phyloP scores from a whole-genome alignment of 2,329 filamentous ascomycete genomes.

The Neoscytalidium dimidiatum region DNA sequence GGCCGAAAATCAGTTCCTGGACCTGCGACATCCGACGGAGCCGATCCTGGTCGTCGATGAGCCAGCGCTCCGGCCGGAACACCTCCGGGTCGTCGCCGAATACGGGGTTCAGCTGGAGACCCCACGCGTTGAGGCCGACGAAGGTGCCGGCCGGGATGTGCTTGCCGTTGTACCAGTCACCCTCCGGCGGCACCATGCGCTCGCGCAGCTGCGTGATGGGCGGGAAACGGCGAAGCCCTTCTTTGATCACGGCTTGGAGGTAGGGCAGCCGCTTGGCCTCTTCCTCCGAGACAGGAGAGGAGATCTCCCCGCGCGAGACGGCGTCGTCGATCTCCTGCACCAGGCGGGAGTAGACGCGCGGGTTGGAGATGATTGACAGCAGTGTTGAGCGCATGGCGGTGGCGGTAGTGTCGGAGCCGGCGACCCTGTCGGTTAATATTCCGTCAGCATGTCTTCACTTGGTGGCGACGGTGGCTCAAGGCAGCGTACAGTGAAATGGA shows the following conservation, averaged over 20 bases:
- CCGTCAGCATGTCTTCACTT: neutral
- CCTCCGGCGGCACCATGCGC: constrained; percentile 32
- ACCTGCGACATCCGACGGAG: constrained; percentile 33
- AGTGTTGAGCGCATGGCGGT: constrained; percentile 56
- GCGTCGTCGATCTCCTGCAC: constrained; percentile 49
- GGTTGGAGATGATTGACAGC: constrained; percentile 54
- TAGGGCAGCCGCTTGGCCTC: constrained; percentile 45
- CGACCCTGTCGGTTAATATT: neutral
- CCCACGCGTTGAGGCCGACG: constrained; percentile 43
- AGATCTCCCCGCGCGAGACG: constrained; percentile 40
- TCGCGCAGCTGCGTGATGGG: constrained; percentile 36
- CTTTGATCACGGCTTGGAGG: constrained; percentile 49
- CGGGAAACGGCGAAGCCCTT: constrained; percentile 49
- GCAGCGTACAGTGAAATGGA: constrained; percentile 49
- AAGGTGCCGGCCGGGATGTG: constrained; percentile 39
- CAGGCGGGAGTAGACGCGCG: constrained; percentile 48
- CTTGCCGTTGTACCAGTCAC: constrained; percentile 35
- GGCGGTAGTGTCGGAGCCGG: constrained; percentile 60
- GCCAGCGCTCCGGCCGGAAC: constrained; percentile 42
- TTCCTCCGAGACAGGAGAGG: constrained; percentile 44
- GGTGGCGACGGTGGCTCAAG: neutral
- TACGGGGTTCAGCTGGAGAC: constrained; percentile 34
- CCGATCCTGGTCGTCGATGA: constrained; percentile 26
- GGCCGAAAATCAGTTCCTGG: constrained; percentile 41
- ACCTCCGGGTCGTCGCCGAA: constrained; percentile 41